Evolutionary conservation across 768 basidiomycete genomes (phyloP).

Genomic region (Amanita inopinata): DNA sequence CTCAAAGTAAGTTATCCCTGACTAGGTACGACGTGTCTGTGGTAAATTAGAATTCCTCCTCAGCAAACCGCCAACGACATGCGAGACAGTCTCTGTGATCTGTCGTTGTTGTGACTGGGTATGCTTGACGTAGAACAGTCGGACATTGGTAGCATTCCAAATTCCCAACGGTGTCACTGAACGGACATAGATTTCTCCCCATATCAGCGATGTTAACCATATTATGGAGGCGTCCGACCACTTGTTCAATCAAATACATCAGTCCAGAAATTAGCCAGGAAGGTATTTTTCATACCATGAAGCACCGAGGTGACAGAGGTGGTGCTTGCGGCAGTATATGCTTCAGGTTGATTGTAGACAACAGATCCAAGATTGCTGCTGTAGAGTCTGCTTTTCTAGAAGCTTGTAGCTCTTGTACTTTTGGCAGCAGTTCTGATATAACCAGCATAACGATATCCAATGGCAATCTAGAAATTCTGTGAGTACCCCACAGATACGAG

Average conservation of each 20-base stretch:
- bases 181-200: constrained; percentile 93
- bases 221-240: constrained; percentile 89
- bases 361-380: constrained; percentile 62
- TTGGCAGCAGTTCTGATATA: constrained; percentile 82
- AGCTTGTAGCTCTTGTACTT: constrained; percentile 72
- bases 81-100: constrained; percentile 70
- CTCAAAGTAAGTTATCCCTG: background rate
- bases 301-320: constrained; percentile 57
- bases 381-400: constrained; percentile 55
- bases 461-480: constrained; percentile 49
- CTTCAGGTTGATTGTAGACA: constrained; percentile 57
- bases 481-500: constrained; percentile 3
- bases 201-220: constrained; percentile 89
- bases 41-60: constrained; percentile 36
- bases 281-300: constrained; percentile 54
- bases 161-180: constrained; percentile 81
- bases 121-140: constrained; percentile 88
- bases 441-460: constrained; percentile 80
- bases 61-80: constrained; percentile 71
- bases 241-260: constrained; percentile 26
- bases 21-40: constrained; percentile 6
- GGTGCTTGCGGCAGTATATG: constrained; percentile 69
- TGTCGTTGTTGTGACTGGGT: constrained; percentile 59
- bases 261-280: background rate
- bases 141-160: constrained; percentile 86